phyloP scores from a whole-genome alignment of 805 yeast species.

The Jamesozyma hellenica region DNA sequence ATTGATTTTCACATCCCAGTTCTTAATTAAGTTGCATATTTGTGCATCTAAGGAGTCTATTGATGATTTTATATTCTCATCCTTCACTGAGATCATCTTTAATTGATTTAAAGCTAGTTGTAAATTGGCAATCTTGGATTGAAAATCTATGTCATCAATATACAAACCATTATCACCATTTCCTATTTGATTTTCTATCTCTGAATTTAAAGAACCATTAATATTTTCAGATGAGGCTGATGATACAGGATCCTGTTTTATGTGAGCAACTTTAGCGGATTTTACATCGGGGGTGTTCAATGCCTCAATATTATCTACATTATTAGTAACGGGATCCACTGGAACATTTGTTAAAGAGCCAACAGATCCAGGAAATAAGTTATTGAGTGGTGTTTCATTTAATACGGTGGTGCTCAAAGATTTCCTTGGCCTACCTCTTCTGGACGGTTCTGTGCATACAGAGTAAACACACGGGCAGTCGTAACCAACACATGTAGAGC shows the following conservation, averaged over 20 bases:
- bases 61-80: not conserved
- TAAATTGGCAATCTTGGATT: constrained; percentile 11
- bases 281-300: too few species aligned
- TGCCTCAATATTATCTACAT: too few species aligned
- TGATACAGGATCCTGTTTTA: too few species aligned
- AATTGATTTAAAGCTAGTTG: constrained; percentile 12
- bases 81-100: constrained; percentile 4
- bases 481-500: constrained; percentile 26
- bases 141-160: constrained; percentile 14
- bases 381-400: not conserved
- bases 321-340: too few species aligned
- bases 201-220: too few species aligned
- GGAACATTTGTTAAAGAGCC: not conserved
- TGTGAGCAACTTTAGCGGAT: too few species aligned
- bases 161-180: constrained; percentile 6
- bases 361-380: not conserved
- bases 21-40: constrained; percentile 8
- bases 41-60: constrained; percentile 13
- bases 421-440: not conserved
- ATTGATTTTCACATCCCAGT: constrained; percentile 19
- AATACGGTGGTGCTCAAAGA: not conserved
- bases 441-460: not conserved
- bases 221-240: not conserved
- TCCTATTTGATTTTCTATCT: too few species aligned
- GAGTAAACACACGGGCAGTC: constrained; percentile 22